Conservation (phyloP, 179 eudicot genomes). For the Beta macrorhiza region DNA sequence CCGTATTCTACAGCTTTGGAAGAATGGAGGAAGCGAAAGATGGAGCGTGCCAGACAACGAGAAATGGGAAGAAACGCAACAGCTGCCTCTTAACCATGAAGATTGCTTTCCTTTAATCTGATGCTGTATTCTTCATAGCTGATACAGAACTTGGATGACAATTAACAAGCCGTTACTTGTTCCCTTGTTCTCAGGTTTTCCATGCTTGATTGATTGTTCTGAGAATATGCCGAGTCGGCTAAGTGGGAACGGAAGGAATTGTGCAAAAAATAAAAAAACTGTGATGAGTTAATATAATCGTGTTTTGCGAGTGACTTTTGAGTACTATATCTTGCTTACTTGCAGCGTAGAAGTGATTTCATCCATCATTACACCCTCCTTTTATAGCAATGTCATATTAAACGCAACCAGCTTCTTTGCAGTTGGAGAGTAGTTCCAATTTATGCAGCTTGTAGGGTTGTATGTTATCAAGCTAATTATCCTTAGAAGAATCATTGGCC, state of each 20-base stretch:
- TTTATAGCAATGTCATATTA: not conserved
- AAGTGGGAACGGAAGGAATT: not conserved
- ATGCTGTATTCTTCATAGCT: not conserved
- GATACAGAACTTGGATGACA: constrained; percentile 2
- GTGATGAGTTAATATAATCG: too few relatives aligned
- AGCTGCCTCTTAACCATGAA: constrained; percentile 26
- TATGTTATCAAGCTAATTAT: not conserved
- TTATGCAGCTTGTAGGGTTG: not conserved
- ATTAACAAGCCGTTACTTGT: not conserved
- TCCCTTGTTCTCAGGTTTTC: not conserved
- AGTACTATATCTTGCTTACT: not conserved
- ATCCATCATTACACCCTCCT: not conserved
- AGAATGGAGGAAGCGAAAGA: constrained; percentile 94
- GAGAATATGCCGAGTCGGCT: not conserved
- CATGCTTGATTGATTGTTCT: not conserved
- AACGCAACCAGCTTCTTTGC: not conserved
- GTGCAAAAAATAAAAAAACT: not conserved
- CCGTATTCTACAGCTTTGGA: constrained; percentile 55
- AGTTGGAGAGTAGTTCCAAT: not conserved
- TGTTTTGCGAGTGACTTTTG: not conserved
- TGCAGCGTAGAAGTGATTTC: too few relatives aligned
- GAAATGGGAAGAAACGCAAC: constrained; percentile 60
- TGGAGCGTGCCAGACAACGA: constrained; percentile 88
- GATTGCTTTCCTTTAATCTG: not conserved
- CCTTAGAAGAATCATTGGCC: not conserved